Evolutionary conservation across 2,329 filamentous ascomycete species (phyloP).

Genomic region (Aspergillus nomiae): DNA sequence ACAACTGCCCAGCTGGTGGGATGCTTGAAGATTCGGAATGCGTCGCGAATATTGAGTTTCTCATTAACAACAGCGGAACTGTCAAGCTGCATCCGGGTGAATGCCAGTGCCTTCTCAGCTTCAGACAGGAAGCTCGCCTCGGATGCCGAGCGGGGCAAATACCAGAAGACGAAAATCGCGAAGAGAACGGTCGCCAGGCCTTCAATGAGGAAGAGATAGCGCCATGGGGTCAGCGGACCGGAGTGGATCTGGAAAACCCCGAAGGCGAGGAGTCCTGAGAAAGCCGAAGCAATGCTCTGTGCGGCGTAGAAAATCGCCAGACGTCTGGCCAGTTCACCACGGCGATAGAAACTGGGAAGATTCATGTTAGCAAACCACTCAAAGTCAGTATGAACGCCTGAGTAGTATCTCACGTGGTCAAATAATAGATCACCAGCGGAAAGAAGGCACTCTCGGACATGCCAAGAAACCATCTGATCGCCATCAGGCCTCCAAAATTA

Average conservation of each 20-base stretch:
- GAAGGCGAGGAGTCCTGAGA: constrained; percentile 39
- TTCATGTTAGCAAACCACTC: background rate
- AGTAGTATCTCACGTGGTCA: constrained; percentile 22
- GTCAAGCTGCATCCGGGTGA: constrained; percentile 39
- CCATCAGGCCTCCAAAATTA: constrained; percentile 28
- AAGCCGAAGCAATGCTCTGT: constrained; percentile 31
- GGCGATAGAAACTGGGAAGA: constrained; percentile 26
- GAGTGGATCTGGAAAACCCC: constrained; percentile 44
- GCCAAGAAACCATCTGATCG: constrained; percentile 31
- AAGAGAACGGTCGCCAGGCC: constrained; percentile 43
- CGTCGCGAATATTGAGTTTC: constrained; percentile 31
- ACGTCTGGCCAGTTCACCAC: constrained; percentile 30
- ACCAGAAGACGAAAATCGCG: constrained; percentile 41
- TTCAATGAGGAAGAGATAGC: constrained; percentile 51
- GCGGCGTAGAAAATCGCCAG: constrained; percentile 35
- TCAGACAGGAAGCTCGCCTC: constrained; percentile 43
- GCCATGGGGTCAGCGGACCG: constrained; percentile 41
- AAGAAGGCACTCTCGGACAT: constrained; percentile 33
- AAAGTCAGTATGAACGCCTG: background rate
- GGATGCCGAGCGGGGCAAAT: constrained; percentile 41
- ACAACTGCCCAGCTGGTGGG: constrained; percentile 31
- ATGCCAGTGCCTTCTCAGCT: constrained; percentile 40
- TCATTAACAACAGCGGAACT: constrained; percentile 35
- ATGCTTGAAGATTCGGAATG: constrained; percentile 31
- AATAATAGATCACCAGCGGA: constrained; percentile 30